Percentiles rank a stretch among this genome's conserved stretches.
These are phyloP conservation scores for Sugiyamaella valdiviana DNA, from an alignment of 805 yeast species.

Conservation along the genomic window DNA sequence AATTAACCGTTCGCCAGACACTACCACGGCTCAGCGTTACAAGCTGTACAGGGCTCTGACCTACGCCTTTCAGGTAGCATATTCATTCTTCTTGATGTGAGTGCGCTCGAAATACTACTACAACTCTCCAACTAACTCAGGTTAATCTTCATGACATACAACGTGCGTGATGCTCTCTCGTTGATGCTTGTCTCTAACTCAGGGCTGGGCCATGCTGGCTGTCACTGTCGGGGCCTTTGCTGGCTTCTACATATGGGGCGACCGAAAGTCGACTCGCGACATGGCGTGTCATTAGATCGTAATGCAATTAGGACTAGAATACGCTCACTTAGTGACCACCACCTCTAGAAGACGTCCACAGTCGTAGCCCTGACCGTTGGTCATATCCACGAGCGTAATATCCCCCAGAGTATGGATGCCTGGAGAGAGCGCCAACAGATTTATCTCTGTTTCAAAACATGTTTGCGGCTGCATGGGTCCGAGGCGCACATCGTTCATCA, in stretches of 20 bases:
- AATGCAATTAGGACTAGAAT: background rate
- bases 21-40: background rate
- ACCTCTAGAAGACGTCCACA: constrained; percentile 68
- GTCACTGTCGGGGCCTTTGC: constrained; percentile 65
- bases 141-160: constrained; percentile 83
- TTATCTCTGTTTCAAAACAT: constrained; percentile 58
- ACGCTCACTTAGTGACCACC: constrained; percentile 36
- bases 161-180: constrained; percentile 29
- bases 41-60: constrained; percentile 18
- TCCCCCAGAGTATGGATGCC: constrained; percentile 65
- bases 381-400: constrained; percentile 55
- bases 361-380: constrained; percentile 60
- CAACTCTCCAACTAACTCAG: constrained; percentile 31
- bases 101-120: constrained; percentile 5
- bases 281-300: constrained; percentile 24
- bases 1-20: constrained; percentile 1
- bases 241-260: constrained; percentile 59
- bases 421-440: constrained; percentile 52
- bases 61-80: constrained; percentile 63
- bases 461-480: constrained; percentile 56
- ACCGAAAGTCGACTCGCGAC: constrained; percentile 17
- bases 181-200: background rate
- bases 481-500: constrained; percentile 59
- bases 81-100: constrained; percentile 45
- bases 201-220: constrained; percentile 74